Percentiles rank a stretch among this genome's conserved stretches.
Evolutionary conservation across 345 rosid species (phyloP).

Genomic region (Anastatica hierochuntica): DNA sequence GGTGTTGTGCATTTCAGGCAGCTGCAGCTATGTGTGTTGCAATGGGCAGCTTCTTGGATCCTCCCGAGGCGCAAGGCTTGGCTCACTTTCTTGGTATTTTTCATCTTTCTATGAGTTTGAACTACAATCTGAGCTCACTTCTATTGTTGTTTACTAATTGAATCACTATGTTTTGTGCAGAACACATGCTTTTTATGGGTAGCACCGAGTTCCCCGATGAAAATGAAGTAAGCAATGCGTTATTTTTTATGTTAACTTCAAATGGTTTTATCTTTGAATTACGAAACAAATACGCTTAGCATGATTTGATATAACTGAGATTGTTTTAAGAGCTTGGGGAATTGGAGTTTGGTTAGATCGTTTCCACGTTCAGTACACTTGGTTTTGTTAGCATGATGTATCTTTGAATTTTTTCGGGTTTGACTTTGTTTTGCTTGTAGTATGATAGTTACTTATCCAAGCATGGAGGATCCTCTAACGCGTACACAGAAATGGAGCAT

Average conservation of each 20-base stretch:
- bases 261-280: neutral
- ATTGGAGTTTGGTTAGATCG: neutral
- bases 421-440: constrained; percentile 58
- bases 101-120: constrained; percentile 4
- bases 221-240: constrained; percentile 65
- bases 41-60: constrained; percentile 95
- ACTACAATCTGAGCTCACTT: constrained; percentile 1
- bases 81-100: constrained; percentile 87
- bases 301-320: neutral
- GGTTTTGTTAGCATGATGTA: constrained; percentile 2
- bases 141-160: neutral
- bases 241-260: constrained; percentile 3
- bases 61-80: constrained; percentile 89
- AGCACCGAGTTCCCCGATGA: constrained; percentile 88
- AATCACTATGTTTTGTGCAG: constrained; percentile 27
- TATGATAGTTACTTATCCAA: constrained; percentile 97
- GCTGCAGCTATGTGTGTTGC: constrained; percentile 99
- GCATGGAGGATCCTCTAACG: constrained; percentile 98
- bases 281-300: neutral
- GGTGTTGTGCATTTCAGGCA: constrained; percentile 41
- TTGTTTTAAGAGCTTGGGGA: no score
- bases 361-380: neutral
- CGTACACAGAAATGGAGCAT: constrained; percentile 89
- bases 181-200: constrained; percentile 99
- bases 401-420: constrained; percentile 14